Conservation (phyloP, 805 yeast species). For the Yarrowia sp. region DNA sequence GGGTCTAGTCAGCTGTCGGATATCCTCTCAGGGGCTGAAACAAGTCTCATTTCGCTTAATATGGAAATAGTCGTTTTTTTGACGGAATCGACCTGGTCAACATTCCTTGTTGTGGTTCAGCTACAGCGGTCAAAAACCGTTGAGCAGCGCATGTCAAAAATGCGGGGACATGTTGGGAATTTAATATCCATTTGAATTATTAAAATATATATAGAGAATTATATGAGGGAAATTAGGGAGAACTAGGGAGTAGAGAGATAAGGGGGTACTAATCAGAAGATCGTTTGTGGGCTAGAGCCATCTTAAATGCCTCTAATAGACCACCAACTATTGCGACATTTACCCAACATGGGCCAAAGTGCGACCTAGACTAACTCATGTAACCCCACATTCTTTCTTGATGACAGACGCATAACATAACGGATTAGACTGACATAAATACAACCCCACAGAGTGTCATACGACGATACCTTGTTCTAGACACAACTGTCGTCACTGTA, state of each 20-base stretch:
- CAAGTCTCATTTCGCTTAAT: neutral
- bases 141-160: conserved; percentile 1
- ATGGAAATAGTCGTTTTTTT: neutral
- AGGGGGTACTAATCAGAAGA: no score
- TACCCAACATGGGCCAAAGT: neutral
- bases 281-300: no score
- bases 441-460: neutral
- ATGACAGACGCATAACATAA: neutral
- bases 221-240: neutral
- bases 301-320: no score
- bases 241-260: neutral
- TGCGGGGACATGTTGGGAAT: conserved; percentile 13
- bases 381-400: neutral
- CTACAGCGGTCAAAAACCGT: neutral
- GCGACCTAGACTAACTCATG: neutral
- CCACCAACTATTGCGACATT: no score
- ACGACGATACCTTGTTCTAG: neutral
- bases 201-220: neutral
- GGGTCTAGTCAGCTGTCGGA: neutral
- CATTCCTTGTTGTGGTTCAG: neutral
- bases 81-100: neutral
- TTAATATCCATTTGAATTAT: neutral
- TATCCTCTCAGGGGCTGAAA: no score
- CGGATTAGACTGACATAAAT: neutral
- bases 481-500: neutral